Evolutionary conservation across 1,139 yeast species (phyloP).

Genomic region (Pichiaceae sp.): DNA sequence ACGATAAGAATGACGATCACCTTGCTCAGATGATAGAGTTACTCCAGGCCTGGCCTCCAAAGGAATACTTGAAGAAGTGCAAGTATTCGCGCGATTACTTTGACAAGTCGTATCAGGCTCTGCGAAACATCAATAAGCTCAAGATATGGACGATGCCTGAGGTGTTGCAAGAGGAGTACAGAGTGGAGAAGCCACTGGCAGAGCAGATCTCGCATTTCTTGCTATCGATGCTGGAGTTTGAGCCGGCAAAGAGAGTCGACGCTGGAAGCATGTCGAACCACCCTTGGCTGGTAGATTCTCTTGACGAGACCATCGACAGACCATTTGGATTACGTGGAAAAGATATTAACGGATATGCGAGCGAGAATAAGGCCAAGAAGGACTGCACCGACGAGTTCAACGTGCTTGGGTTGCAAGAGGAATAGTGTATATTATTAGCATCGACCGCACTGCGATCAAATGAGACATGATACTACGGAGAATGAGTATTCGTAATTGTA

Average conservation of each 20-base stretch:
- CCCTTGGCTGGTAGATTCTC: conserved; percentile 55
- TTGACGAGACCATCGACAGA: conserved; percentile 37
- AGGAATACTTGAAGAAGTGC: conserved; percentile 36
- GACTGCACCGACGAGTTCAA: neutral
- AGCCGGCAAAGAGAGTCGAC: conserved; percentile 64
- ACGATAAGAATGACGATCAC: conserved; percentile 65
- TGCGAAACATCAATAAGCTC: conserved; percentile 50
- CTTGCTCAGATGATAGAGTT: conserved; percentile 67
- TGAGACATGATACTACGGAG: neutral
- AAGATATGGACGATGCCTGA: conserved; percentile 60
- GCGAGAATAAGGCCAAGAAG: conserved; percentile 6
- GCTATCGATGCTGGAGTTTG: conserved; percentile 56
- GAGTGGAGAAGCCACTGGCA: conserved; percentile 79
- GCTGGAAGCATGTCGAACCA: conserved; percentile 72
- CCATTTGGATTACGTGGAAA: conserved; percentile 49
- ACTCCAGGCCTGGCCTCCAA: conserved; percentile 47
- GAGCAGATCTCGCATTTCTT: conserved; percentile 56
- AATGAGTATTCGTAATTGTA: conserved; percentile 2
- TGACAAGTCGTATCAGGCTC: conserved; percentile 25
- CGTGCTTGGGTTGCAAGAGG: no score
- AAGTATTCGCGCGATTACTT: conserved; percentile 44
- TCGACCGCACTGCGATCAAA: neutral
- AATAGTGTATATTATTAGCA: no score
- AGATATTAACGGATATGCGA: conserved; percentile 45
- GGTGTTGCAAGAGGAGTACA: conserved; percentile 68